Evolutionary conservation across 345 rosid species (phyloP).

Genomic region (Gossypium thurberi): DNA sequence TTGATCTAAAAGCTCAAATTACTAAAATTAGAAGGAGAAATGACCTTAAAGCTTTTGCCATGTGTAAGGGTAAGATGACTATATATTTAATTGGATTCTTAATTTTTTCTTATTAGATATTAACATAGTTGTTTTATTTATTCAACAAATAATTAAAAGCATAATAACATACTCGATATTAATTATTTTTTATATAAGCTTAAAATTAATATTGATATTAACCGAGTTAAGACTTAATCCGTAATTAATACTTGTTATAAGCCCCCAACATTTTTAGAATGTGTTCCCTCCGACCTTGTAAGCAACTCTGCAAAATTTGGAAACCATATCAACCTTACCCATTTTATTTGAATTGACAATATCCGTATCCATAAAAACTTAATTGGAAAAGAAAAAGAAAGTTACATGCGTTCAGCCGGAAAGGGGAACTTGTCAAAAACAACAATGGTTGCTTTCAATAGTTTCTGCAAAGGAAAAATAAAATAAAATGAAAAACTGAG

Average conservation of each 20-base stretch:
- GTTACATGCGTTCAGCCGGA: slow-evolving; percentile 9
- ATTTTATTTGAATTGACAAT: too few relatives aligned
- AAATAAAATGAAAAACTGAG: not conserved
- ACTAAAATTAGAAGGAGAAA: not conserved
- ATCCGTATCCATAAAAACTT: too few relatives aligned
- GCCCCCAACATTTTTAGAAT: slow-evolving; percentile 1
- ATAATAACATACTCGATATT: too few relatives aligned
- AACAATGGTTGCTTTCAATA: slow-evolving; percentile 3
- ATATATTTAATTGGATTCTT: too few relatives aligned
- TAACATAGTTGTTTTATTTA: too few relatives aligned
- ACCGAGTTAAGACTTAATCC: too few relatives aligned
- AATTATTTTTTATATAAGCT: too few relatives aligned
- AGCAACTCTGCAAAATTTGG: slow-evolving; percentile 2
- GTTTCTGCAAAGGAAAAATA: slow-evolving; percentile 2
- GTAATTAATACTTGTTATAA: not conserved
- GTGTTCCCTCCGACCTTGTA: not conserved
- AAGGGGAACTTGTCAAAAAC: slow-evolving; percentile 14
- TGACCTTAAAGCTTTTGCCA: not conserved
- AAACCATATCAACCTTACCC: too few relatives aligned
- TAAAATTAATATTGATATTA: too few relatives aligned
- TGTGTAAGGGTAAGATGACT: not conserved
- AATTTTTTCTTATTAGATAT: too few relatives aligned
- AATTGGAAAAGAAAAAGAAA: too few relatives aligned
- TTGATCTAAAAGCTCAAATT: not conserved
- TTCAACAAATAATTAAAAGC: too few relatives aligned